Evolutionary conservation across 805 yeast species (phyloP).

Genomic region (Starmera dryadoides): DNA sequence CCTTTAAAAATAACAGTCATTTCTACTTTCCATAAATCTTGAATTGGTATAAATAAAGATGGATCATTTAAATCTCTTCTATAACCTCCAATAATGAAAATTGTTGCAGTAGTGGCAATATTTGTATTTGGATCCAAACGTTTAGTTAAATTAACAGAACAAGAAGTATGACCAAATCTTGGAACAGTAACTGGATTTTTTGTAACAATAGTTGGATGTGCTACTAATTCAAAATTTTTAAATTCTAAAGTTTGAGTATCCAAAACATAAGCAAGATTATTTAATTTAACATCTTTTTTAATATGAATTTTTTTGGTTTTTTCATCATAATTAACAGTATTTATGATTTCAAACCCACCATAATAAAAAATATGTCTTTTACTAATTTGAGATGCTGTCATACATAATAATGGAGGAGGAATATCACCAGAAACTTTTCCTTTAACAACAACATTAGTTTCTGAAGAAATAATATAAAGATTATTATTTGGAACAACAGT

Average conservation of each 20-base stretch:
- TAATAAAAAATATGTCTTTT: constrained; percentile 51
- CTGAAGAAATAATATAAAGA: constrained; percentile 30
- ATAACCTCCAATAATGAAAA: constrained; percentile 45
- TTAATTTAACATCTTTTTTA: constrained; percentile 38
- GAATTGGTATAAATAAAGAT: constrained; percentile 24
- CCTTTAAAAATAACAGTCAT: constrained; percentile 28
- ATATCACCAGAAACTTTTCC: constrained; percentile 29
- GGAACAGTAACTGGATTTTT: constrained; percentile 26
- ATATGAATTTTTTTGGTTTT: constrained; percentile 28
- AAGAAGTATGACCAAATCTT: constrained; percentile 33
- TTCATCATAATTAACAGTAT: constrained; percentile 14
- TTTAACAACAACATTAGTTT: constrained; percentile 30
- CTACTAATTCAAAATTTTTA: constrained; percentile 33
- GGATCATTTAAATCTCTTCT: constrained; percentile 21
- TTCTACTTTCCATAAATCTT: constrained; percentile 36
- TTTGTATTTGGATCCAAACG: constrained; percentile 1
- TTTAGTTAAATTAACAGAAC: constrained; percentile 14
- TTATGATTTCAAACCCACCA: constrained; percentile 57
- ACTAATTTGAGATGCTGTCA: constrained; percentile 42
- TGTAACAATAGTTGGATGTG: constrained; percentile 23
- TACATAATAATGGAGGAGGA: constrained; percentile 47
- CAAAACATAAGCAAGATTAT: constrained; percentile 50
- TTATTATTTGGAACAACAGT: constrained; percentile 29
- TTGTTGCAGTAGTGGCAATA: constrained; percentile 16
- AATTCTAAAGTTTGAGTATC: constrained; percentile 45